phyloP scores from a whole-genome alignment of 2,329 filamentous ascomycete genomes.

The Pestalotiopsis fici region DNA sequence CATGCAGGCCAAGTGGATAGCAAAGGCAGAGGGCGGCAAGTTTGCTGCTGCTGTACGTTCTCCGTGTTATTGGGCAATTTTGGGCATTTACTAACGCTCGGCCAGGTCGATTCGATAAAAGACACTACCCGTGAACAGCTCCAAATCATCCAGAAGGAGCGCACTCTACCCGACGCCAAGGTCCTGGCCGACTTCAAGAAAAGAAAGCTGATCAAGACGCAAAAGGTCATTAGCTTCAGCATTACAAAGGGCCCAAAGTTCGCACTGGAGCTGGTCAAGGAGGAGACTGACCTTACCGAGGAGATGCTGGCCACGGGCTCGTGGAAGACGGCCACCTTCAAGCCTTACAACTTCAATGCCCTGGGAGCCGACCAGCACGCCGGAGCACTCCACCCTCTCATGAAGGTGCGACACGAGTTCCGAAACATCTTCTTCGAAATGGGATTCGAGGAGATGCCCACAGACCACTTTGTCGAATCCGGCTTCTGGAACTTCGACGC shows the following conservation, averaged over 20 bases:
- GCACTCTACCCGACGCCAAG: conserved; percentile 72
- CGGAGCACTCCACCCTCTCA: conserved; percentile 70
- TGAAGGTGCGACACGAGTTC: conserved; percentile 95
- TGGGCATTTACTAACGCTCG: conserved; percentile 9
- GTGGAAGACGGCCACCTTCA: conserved; percentile 93
- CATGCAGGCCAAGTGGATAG: conserved; percentile 78
- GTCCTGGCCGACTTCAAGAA: conserved; percentile 82
- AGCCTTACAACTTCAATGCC: conserved; percentile 61
- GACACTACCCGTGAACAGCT: conserved; percentile 80
- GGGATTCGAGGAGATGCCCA: conserved; percentile 98
- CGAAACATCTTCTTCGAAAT: conserved; percentile 98
- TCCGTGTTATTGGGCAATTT: neutral
- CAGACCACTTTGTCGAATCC: conserved; percentile 88
- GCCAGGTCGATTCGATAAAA: conserved; percentile 69
- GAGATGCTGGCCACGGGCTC: conserved; percentile 87
- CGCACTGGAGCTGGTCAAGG: conserved; percentile 83
- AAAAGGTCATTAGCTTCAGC: conserved; percentile 84
- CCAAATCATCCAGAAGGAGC: conserved; percentile 68
- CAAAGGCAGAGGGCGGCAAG: conserved; percentile 59
- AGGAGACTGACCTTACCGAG: conserved; percentile 91
- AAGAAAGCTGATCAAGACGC: conserved; percentile 81
- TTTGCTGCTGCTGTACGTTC: conserved; percentile 43
- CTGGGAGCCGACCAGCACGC: conserved; percentile 63
- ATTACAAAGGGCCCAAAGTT: conserved; percentile 86
- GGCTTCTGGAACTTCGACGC: conserved; percentile 99